phyloP scores from a whole-genome alignment of 164 flowering plant species.

The Stephania yunnanensis region DNA sequence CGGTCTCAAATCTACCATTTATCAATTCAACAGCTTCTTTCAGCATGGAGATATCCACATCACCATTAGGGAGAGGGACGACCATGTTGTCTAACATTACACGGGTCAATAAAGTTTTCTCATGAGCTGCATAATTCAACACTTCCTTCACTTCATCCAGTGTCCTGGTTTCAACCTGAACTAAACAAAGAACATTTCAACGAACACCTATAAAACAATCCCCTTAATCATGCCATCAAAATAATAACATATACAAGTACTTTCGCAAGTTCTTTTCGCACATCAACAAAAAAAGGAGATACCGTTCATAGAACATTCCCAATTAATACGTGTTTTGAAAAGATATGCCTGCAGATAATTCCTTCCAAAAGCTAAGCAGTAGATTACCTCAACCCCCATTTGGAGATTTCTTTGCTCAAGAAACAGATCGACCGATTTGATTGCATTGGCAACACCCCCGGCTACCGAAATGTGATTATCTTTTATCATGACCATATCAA shows the following conservation, averaged over 20 bases:
- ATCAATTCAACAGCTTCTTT: slow-evolving; percentile 82
- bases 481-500: slow-evolving; percentile 96
- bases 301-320: background rate
- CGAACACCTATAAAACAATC: background rate
- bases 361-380: background rate
- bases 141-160: slow-evolving; percentile 84
- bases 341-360: background rate
- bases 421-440: slow-evolving; percentile 70
- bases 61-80: slow-evolving; percentile 70
- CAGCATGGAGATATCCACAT: slow-evolving; percentile 85
- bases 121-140: slow-evolving; percentile 60
- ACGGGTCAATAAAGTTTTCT: slow-evolving; percentile 63
- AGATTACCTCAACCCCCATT: slow-evolving; percentile 90
- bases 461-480: slow-evolving; percentile 92
- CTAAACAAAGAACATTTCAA: slow-evolving; percentile 2
- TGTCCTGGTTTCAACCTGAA: slow-evolving; percentile 89
- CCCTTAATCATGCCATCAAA: too few species aligned
- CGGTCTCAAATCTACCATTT: slow-evolving; percentile 84
- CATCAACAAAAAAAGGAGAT: background rate
- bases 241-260: too few species aligned
- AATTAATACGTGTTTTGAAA: background rate
- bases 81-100: slow-evolving; percentile 99
- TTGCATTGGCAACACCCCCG: slow-evolving; percentile 69
- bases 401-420: slow-evolving; percentile 56
- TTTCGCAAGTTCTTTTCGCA: background rate